Base-by-base conservation (phyloP, 176 grass and related monocot species). In the Phragmites australis region DNA sequence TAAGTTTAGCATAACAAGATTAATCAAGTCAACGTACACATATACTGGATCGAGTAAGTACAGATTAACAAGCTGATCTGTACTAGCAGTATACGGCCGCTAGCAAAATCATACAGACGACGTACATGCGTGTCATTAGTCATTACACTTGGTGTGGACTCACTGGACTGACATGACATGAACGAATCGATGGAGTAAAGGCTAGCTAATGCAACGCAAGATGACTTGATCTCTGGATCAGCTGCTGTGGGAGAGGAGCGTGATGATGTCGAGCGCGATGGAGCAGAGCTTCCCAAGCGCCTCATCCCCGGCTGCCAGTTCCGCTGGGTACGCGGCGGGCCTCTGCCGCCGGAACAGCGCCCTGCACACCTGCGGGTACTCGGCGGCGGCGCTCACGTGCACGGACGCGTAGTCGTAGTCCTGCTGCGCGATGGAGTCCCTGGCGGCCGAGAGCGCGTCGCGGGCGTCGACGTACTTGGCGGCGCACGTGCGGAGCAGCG, bases 321-420 rank as follows among this genome's bases (percentile, higher is more conserved):
- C 92, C 5, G 83, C 13, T 16, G 90, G 95, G 86, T 94, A 98
- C 0, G 70, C 68, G 2, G 75, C 77, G 8, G 85, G 80, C 68
- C 57, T 73, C 65, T 60, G 68, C 69, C 85, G 77, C 68, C 78
- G 83, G 90, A 98, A 98, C 21, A 98, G 87, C 48, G 66, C 42
- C 22, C 45, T 73, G 68, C 92, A 98, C 32, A 93, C 90, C 62
- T 73, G 80, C 49, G 95, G 92, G 82, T 98, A 94, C 83, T 98
- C 95, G 0, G 88, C 90, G 29, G 92, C 95, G 21, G 95, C 95
- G 73, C 90, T 79, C 5, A 91, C 95, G 19, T 94, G 88, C 29
- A 98, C 83, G 43, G 89, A 70, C 63, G 95, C 95, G 22, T 81
- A 89, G 70, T 98, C 95, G 56, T 94, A 98, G 79, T 76, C 71